Evolutionary conservation across 805 yeast species (phyloP).

Genomic region (Cephaloascus albidus): DNA sequence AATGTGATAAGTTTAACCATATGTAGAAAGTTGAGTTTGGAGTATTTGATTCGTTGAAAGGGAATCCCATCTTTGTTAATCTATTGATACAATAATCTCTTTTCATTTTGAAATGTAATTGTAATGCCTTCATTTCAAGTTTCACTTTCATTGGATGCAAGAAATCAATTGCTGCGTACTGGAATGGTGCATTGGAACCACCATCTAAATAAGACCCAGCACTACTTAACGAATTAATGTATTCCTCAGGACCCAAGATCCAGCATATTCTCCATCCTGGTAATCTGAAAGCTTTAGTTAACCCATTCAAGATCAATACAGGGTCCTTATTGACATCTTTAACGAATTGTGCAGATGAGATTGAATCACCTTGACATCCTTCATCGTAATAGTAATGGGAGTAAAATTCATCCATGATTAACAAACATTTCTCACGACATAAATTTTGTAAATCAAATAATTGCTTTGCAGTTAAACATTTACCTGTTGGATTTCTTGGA

Average conservation of each 20-base stretch:
- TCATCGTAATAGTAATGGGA: slow-evolving; percentile 50
- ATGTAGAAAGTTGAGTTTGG: slow-evolving; percentile 54
- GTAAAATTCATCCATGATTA: slow-evolving; percentile 58
- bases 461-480: slow-evolving; percentile 36
- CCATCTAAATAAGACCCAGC: slow-evolving; percentile 57
- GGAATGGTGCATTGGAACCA: slow-evolving; percentile 54
- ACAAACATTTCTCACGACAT: slow-evolving; percentile 43
- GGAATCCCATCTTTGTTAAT: slow-evolving; percentile 43
- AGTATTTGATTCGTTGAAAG: slow-evolving; percentile 27
- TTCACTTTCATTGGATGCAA: slow-evolving; percentile 40
- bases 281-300: slow-evolving; percentile 50
- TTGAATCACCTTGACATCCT: slow-evolving; percentile 41
- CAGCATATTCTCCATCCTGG: slow-evolving; percentile 63
- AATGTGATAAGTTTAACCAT: slow-evolving; percentile 47
- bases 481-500: slow-evolving; percentile 58
- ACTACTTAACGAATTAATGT: slow-evolving; percentile 42
- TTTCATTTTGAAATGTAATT: slow-evolving; percentile 45
- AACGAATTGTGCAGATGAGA: slow-evolving; percentile 40
- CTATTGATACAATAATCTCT: slow-evolving; percentile 45
- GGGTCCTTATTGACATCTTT: slow-evolving; percentile 51
- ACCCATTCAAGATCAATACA: slow-evolving; percentile 49
- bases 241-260: slow-evolving; percentile 55
- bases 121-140: slow-evolving; percentile 48
- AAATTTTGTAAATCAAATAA: slow-evolving; percentile 38
- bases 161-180: slow-evolving; percentile 47